These are phyloP conservation scores for Penicillium sp. DNA, from an alignment of 2,329 filamentous ascomycete species.

Conservation along the genomic window DNA sequence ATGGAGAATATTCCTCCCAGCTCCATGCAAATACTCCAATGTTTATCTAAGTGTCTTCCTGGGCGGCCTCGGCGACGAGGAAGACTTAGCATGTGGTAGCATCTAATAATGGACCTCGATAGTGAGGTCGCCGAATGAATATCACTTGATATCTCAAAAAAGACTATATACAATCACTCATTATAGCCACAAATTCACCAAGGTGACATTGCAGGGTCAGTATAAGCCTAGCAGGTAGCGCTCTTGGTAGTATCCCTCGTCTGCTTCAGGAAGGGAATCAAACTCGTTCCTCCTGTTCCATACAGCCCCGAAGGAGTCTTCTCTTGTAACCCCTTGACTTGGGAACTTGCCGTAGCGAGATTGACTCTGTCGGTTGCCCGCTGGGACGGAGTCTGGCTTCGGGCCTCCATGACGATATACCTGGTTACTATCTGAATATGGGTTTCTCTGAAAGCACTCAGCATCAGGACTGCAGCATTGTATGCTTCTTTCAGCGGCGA, in stretches of 20 bases:
- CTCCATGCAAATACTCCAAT: no score
- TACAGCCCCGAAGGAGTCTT: conserved; percentile 40
- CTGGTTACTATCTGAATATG: conserved; percentile 54
- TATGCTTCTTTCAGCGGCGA: conserved; percentile 43
- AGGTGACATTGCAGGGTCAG: not conserved
- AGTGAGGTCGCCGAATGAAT: no score
- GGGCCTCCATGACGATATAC: conserved; percentile 51
- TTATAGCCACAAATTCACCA: not conserved
- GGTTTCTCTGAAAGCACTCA: conserved; percentile 50
- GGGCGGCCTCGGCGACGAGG: no score
- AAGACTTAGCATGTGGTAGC: no score
- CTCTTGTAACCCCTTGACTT: conserved; percentile 30
- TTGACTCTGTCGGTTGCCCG: conserved; percentile 30
- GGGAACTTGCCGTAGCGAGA: conserved; percentile 48
- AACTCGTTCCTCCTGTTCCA: conserved; percentile 53
- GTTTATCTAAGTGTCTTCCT: no score
- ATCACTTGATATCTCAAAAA: no score
- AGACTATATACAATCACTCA: not conserved
- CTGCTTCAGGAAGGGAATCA: conserved; percentile 54
- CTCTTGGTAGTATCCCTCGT: conserved; percentile 52
- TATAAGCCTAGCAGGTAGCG: conserved; percentile 29
- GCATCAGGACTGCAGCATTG: conserved; percentile 46
- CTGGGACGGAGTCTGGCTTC: conserved; percentile 16
- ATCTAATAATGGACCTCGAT: no score
- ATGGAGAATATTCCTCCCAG: no score